Base-by-base conservation (phyloP, 306 rosid species). In the Quercus berberidifolia region DNA sequence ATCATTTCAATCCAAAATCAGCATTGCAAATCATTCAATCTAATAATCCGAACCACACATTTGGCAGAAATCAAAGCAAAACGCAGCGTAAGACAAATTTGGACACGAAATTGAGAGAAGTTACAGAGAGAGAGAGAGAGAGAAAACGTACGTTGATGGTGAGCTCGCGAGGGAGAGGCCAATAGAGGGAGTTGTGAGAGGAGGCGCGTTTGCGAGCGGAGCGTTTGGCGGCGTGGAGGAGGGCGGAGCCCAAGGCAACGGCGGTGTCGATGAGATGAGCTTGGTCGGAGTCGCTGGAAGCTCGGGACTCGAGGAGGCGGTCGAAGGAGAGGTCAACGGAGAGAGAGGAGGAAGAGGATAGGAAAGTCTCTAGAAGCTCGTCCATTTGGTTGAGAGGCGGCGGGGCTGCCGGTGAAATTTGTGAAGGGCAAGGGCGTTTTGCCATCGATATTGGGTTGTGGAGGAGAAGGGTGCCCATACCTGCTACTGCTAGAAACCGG, bases 101-200 rank as follows among this genome's bases (percentile, higher is more conserved):
- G 15, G 17, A 12, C 13, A 64, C n/a, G 28, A 68, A 35, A 19
- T 31, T 35, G 72, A 8, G 6, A 12, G 51, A 46, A 41, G 4
- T 41, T 41, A 8, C 7, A 41, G 11, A 41, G 46, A 41, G 46
- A 41, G 58, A 20, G 1, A 11, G 49, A 19, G 18, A 14, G 5
- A 23, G 38, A 7, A 25, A 2, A 46, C 63, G 25, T 59, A 93
- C 99, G 82, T 93, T 93, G 86, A 93, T 86, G 79, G 99, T 93
- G 85, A 95, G 97, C 82, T 95, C 98, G 25, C 97, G 93, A 74
- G 99, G 94, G 49, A 95, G 97, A 74, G 85, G 90, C 99, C 99
- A 95, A 13, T 86, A 80, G 51, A 83, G 76, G 0, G 96, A 91
- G 87, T 95, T 95, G 83, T 95, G 98, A 73, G 80, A 80, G 79